Conservation (phyloP, 2,329 filamentous ascomycete species). For the Didymella lethalis region DNA sequence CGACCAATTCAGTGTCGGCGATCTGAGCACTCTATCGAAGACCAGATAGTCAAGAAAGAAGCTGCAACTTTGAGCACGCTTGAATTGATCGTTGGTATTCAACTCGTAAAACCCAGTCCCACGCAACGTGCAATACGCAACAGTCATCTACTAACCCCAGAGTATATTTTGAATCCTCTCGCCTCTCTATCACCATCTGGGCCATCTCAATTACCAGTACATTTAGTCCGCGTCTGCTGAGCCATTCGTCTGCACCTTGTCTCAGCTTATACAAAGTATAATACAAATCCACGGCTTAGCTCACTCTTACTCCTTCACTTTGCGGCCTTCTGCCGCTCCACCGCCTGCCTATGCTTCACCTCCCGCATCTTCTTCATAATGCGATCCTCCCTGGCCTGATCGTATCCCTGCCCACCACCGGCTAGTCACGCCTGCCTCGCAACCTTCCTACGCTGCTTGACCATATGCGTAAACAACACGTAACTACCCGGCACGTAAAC, state of each 20-base stretch:
- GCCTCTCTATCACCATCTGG: no score
- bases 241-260: neutral
- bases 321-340: neutral
- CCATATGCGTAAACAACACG: conserved; percentile 93
- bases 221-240: neutral
- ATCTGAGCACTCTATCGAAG: no score
- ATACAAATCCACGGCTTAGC: neutral
- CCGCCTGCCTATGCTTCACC: conserved; percentile 7
- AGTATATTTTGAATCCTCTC: no score
- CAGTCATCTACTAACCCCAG: no score
- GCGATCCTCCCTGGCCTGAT: conserved; percentile 14
- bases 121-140: no score
- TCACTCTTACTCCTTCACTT: neutral
- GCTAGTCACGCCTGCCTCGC: conserved; percentile 51
- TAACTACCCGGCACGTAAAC: conserved; percentile 85
- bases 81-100: no score
- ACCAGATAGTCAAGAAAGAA: no score
- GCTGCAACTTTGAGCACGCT: no score
- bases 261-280: neutral
- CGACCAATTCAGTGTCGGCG: no score
- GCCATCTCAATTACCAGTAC: neutral
- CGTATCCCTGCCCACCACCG: conserved; percentile 9
- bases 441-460: conserved; percentile 84
- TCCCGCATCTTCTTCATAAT: conserved; percentile 14
- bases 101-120: no score